phyloP scores from a whole-genome alignment of 352 stramenopile species.

The Phytophthora vignae region DNA sequence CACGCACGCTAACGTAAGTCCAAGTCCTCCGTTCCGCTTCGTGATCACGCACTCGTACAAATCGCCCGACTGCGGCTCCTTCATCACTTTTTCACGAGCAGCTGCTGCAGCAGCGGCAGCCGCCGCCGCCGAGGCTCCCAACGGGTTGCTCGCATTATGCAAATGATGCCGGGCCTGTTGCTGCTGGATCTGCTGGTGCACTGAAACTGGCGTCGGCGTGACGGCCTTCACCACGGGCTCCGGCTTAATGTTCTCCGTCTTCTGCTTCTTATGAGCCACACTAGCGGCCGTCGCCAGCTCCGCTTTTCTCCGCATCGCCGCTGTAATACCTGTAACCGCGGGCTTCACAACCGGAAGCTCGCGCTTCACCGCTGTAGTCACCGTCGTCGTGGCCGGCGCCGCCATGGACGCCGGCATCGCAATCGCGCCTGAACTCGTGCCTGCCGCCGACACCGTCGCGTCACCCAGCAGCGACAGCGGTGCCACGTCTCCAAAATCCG shows the following conservation, averaged over 20 bases:
- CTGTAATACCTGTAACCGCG: slow-evolving; percentile 17
- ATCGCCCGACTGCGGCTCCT: slow-evolving; percentile 80
- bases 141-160: slow-evolving; percentile 37
- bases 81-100: slow-evolving; percentile 83
- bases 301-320: slow-evolving; percentile 33
- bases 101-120: slow-evolving; percentile 40
- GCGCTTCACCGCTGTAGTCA: slow-evolving; percentile 40
- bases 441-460: slow-evolving; percentile 13
- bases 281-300: slow-evolving; percentile 28
- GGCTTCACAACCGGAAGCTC: slow-evolving; percentile 38
- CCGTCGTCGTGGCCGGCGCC: slow-evolving; percentile 23
- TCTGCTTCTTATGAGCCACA: slow-evolving; percentile 50
- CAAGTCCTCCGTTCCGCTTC: slow-evolving; percentile 78
- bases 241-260: slow-evolving; percentile 57
- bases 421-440: slow-evolving; percentile 14
- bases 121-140: slow-evolving; percentile 32
- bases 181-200: slow-evolving; percentile 35
- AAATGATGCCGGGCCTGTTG: slow-evolving; percentile 36
- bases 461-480: slow-evolving; percentile 49
- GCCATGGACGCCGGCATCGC: slow-evolving; percentile 15
- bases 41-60: slow-evolving; percentile 90
- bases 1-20: slow-evolving; percentile 79
- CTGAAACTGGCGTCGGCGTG: slow-evolving; percentile 22
- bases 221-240: slow-evolving; percentile 31
- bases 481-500: slow-evolving; percentile 60